These are phyloP conservation scores for Candida lessepsii DNA, from an alignment of 805 yeast species.

Conservation along the genomic window DNA sequence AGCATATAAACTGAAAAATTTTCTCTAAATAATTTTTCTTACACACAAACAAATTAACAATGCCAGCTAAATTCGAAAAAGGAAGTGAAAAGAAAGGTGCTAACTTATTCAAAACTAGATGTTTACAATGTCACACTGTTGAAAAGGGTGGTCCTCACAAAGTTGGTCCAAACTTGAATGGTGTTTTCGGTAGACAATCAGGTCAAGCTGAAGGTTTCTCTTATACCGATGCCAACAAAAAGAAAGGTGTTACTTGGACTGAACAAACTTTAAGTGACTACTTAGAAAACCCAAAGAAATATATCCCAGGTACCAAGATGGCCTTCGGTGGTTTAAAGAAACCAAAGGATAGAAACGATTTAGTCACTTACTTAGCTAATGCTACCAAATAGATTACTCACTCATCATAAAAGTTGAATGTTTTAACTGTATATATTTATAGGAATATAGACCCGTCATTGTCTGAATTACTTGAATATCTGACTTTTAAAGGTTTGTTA, in stretches of 20 bases:
- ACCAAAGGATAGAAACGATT: conserved; percentile 97
- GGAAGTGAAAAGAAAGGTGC: conserved; percentile 81
- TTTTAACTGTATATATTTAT: conserved; percentile 11
- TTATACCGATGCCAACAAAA: conserved; percentile 97
- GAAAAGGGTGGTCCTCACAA: conserved; percentile 96
- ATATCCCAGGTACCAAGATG: conserved; percentile 99
- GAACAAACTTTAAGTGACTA: conserved; percentile 90
- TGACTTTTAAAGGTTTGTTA: too few species aligned
- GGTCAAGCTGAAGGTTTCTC: conserved; percentile 93
- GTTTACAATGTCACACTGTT: conserved; percentile 97
- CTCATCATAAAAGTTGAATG: conserved; percentile 2
- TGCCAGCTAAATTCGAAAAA: conserved; percentile 47
- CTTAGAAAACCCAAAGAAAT: conserved; percentile 99
- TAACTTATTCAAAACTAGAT: conserved; percentile 96
- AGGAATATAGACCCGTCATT: conserved; percentile 4
- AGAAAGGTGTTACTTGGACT: conserved; percentile 86
- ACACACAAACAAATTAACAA: conserved; percentile 15
- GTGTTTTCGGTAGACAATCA: conserved; percentile 87
- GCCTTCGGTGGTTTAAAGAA: conserved; percentile 99
- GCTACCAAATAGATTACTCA: conserved; percentile 33
- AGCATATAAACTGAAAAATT: conserved; percentile 8
- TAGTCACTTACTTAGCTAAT: conserved; percentile 74
- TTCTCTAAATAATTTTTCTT: conserved; percentile 8
- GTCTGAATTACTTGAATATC: neutral
- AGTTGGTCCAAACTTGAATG: conserved; percentile 98